Conservation (phyloP, 176 grass and related monocot genomes). For the Stipa capillata region DNA sequence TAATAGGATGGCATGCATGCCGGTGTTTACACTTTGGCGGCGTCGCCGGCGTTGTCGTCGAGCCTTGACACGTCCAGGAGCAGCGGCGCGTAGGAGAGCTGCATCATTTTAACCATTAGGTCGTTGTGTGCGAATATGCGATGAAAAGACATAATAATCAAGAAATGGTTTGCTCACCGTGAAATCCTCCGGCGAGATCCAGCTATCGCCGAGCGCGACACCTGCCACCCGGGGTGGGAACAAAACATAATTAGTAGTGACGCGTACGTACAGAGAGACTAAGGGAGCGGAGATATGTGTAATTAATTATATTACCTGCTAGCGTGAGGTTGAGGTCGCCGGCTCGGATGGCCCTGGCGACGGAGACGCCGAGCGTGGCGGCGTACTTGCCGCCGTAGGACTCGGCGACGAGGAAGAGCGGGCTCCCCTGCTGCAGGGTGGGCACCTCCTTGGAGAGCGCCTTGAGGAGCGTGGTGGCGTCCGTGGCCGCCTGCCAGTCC, state of each 20-base stretch:
- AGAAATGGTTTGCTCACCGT: constrained; percentile 25
- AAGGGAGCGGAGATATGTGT: too few relatives aligned
- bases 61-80: constrained; percentile 61
- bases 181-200: constrained; percentile 65
- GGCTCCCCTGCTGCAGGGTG: constrained; percentile 33
- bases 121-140: too few relatives aligned
- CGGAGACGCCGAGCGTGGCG: constrained; percentile 37
- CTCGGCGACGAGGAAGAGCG: constrained; percentile 54
- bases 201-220: constrained; percentile 64
- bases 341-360: constrained; percentile 28
- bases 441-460: constrained; percentile 27
- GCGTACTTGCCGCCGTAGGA: constrained; percentile 78
- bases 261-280: too few relatives aligned
- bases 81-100: constrained; percentile 64
- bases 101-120: background rate
- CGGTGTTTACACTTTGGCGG: constrained; percentile 39
- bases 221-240: too few relatives aligned
- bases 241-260: too few relatives aligned
- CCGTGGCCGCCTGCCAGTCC: constrained; percentile 40
- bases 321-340: constrained; percentile 49
- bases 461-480: constrained; percentile 46
- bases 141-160: too few relatives aligned
- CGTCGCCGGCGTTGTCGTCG: constrained; percentile 39
- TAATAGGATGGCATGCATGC: too few relatives aligned
- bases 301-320: too few relatives aligned